A percentile compares a stretch with the other conserved stretches of the same genome.
phyloP scores from a whole-genome alignment of 1,139 yeast species.

The Blastobotrys raffinosifermentans region DNA sequence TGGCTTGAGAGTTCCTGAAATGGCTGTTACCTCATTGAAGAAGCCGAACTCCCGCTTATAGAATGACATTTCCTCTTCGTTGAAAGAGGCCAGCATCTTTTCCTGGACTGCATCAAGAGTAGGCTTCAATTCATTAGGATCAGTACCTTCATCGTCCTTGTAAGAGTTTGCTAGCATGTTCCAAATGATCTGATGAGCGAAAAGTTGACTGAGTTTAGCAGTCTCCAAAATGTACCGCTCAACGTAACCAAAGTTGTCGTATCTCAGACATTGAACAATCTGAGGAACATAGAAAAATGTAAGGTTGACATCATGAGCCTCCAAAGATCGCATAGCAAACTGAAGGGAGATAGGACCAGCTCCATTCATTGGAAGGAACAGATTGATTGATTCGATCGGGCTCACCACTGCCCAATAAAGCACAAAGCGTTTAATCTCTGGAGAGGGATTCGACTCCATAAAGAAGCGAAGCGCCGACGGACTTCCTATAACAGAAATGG shows the following conservation, averaged over 20 bases:
- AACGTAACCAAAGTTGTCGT: constrained; percentile 78
- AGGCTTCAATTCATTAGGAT: constrained; percentile 82
- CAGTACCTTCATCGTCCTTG: constrained; percentile 71
- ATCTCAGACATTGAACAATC: constrained; percentile 85
- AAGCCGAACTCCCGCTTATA: constrained; percentile 83
- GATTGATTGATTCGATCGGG: constrained; percentile 81
- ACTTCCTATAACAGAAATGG: constrained; percentile 54
- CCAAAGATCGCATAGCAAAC: constrained; percentile 85
- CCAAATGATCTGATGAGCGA: constrained; percentile 98
- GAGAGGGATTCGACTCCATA: constrained; percentile 14
- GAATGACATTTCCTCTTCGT: constrained; percentile 53
- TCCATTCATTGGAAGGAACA: constrained; percentile 73
- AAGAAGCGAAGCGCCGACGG: constrained; percentile 58
- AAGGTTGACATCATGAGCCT: constrained; percentile 77
- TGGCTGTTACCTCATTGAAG: constrained; percentile 85
- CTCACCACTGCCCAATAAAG: constrained; percentile 72
- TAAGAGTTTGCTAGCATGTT: constrained; percentile 91
- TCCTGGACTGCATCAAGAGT: constrained; percentile 66
- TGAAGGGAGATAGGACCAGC: constrained; percentile 67
- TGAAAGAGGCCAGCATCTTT: constrained; percentile 60
- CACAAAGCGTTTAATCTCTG: constrained; percentile 33
- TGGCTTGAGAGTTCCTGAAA: constrained; percentile 92
- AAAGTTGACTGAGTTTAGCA: constrained; percentile 81
- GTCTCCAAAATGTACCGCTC: constrained; percentile 87
- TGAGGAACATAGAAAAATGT: constrained; percentile 98